These are phyloP conservation scores for Kalanchoe fedtschenkoi DNA, from an alignment of 164 flowering plant species.

Conservation along the genomic window DNA sequence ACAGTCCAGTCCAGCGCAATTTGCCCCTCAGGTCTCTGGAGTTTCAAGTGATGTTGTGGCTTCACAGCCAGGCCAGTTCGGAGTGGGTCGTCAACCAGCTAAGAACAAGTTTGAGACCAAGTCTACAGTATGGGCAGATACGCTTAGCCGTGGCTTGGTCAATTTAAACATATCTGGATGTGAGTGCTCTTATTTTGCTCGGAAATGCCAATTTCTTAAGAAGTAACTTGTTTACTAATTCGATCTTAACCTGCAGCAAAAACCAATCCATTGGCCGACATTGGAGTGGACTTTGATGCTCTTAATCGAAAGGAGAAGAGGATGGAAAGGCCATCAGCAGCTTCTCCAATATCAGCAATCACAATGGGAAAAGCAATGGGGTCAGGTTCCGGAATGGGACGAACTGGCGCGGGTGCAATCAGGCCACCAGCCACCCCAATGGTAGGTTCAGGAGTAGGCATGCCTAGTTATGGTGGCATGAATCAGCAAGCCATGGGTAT, in stretches of 20 bases:
- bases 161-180: conserved; percentile 93
- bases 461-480: conserved; percentile 23
- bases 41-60: conserved; percentile 17
- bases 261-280: conserved; percentile 81
- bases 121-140: conserved; percentile 94
- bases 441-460: conserved; percentile 35
- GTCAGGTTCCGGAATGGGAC: conserved; percentile 91
- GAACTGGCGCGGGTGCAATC: conserved; percentile 68
- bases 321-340: conserved; percentile 52
- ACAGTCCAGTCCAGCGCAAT: conserved; percentile 8
- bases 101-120: conserved; percentile 82
- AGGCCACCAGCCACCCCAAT: conserved; percentile 52
- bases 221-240: neutral
- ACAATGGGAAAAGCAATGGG: conserved; percentile 99
- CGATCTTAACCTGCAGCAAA: conserved; percentile 55
- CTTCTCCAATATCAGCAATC: conserved; percentile 50
- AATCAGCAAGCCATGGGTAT: conserved; percentile 20
- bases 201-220: neutral
- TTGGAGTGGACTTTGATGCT: conserved; percentile 92
- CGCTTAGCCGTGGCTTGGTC: conserved; percentile 86
- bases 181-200: conserved; percentile 27
- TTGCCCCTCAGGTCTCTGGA: conserved; percentile 12
- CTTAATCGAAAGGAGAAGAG: conserved; percentile 86
- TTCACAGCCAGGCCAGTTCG: conserved; percentile 24
- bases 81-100: conserved; percentile 39